Evolutionary conservation across 1,284 basidiomycete species (phyloP), one percentile per base, ranked within the genome.

Genomic region (Apiotrichum veenhuisii): DNA sequence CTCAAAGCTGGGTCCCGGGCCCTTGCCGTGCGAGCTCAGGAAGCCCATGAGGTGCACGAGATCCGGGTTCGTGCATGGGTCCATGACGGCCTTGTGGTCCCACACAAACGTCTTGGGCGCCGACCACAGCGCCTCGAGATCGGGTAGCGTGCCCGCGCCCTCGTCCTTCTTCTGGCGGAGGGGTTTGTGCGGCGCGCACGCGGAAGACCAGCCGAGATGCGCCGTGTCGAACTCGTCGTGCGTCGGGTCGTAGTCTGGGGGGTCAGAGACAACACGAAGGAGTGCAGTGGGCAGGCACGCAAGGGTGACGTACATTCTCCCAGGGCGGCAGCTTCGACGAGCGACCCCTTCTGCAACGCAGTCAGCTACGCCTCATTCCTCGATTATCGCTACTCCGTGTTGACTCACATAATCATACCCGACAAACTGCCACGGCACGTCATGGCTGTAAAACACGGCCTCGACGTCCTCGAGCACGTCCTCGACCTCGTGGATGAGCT

Each of bases 1-100:
- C 23, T 63, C 65, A n/a, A 70, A 75, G 50, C 79, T 73, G 0
- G 83, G 81, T 8, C 68, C 69, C 0, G 85, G 84, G 0, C 85
- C 85, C 59, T 72, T 69, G 7, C 65, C 70, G 38, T 78, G 70
- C 48, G 82, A 77, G 0, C 81, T 80, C 25, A 85, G 77, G 65
- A 83, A 84, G 52, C 83, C 82, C 18, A 82, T 82, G 50, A 84
- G 79, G 33, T 80, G 78, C 23, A 80, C 74, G 48, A 84, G 72
- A 43, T 78, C 65, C 0, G 84, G 83, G 63, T 86, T 82, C 2
- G 70, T 63, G 67, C 84, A 86, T 3, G 84, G 83, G 66, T 85
- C 81, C 84, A 85, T 86, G 10, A 80, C 68, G 60, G 68, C 70
- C 58, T 71, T 70, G 65, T 74, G 72, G 57, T 74, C 71, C 67